These are phyloP conservation scores for Penicillium brasilianum DNA, from an alignment of 2,329 filamentous ascomycete genomes.

Conservation along the genomic window DNA sequence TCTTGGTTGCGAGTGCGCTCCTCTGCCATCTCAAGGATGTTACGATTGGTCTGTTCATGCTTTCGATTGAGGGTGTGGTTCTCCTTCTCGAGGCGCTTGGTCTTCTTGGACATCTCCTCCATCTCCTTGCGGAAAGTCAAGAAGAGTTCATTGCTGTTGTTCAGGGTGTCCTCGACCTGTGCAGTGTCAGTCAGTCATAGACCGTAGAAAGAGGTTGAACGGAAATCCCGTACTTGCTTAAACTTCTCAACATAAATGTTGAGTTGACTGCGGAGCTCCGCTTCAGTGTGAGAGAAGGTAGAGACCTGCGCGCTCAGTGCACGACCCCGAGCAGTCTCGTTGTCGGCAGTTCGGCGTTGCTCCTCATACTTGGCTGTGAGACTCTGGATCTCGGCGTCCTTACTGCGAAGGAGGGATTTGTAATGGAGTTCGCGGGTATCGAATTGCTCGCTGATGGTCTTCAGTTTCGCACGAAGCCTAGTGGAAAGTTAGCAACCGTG, in stretches of 20 bases:
- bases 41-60: slow-evolving; percentile 89
- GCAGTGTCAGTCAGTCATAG: slow-evolving; percentile 11
- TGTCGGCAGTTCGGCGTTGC: slow-evolving; percentile 85
- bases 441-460: slow-evolving; percentile 95
- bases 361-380: slow-evolving; percentile 87
- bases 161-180: slow-evolving; percentile 97
- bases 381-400: slow-evolving; percentile 93
- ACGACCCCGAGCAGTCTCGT: slow-evolving; percentile 77
- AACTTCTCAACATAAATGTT: slow-evolving; percentile 99
- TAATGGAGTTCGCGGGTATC: slow-evolving; percentile 95
- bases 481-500: slow-evolving; percentile 23
- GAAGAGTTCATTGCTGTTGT: slow-evolving; percentile 97
- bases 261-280: slow-evolving; percentile 88
- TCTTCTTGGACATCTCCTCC: slow-evolving; percentile 99
- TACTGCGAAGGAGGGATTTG: slow-evolving; percentile 86
- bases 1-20: slow-evolving; percentile 79
- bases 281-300: slow-evolving; percentile 94
- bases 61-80: slow-evolving; percentile 90
- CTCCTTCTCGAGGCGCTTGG: slow-evolving; percentile 94
- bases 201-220: not conserved
- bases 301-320: slow-evolving; percentile 90
- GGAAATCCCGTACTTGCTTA: slow-evolving; percentile 79
- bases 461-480: slow-evolving; percentile 73
- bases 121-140: slow-evolving; percentile 97
- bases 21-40: slow-evolving; percentile 96